phyloP scores from a whole-genome alignment of 1,284 basidiomycete species.

The Cutaneotrichosporon arboriforme region DNA sequence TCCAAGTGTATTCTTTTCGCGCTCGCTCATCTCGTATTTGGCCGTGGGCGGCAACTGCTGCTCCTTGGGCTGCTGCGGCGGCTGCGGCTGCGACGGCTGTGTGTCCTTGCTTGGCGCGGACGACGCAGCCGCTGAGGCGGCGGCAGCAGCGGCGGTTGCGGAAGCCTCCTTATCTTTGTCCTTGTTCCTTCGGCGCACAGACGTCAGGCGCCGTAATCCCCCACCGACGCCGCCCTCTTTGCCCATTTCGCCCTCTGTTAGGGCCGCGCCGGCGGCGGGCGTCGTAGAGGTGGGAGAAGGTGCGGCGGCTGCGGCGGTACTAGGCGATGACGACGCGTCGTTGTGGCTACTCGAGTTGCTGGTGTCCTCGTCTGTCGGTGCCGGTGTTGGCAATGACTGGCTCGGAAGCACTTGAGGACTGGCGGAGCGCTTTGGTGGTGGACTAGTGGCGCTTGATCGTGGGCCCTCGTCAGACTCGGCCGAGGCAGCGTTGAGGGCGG shows the following conservation, averaged over 20 bases:
- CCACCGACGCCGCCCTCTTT: slow-evolving; percentile 1
- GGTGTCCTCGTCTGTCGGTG: too few relatives aligned
- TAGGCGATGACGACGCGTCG: background rate
- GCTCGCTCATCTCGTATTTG: slow-evolving; percentile 17
- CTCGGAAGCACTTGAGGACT: too few relatives aligned
- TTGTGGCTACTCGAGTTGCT: too few relatives aligned
- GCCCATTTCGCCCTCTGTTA: background rate
- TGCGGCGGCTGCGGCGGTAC: background rate
- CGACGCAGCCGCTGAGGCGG: background rate
- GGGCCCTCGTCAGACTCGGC: background rate
- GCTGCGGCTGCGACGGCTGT: background rate
- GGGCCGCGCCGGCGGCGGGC: too few relatives aligned
- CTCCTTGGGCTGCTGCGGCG: background rate
- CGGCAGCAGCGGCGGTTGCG: background rate
- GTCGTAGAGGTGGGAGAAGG: too few relatives aligned
- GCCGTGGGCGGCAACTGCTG: background rate
- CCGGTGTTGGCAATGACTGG: too few relatives aligned
- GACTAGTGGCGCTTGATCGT: too few relatives aligned
- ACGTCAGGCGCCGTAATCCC: background rate
- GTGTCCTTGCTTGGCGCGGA: background rate
- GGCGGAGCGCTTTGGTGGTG: too few relatives aligned
- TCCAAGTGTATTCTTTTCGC: slow-evolving; percentile 42
- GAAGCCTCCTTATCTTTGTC: background rate
- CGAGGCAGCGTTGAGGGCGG: background rate
- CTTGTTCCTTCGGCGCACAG: background rate